Evolutionary conservation across 495 filamentous ascomycete species (phyloP).

Genomic region (Parachaetomium inaequale): DNA sequence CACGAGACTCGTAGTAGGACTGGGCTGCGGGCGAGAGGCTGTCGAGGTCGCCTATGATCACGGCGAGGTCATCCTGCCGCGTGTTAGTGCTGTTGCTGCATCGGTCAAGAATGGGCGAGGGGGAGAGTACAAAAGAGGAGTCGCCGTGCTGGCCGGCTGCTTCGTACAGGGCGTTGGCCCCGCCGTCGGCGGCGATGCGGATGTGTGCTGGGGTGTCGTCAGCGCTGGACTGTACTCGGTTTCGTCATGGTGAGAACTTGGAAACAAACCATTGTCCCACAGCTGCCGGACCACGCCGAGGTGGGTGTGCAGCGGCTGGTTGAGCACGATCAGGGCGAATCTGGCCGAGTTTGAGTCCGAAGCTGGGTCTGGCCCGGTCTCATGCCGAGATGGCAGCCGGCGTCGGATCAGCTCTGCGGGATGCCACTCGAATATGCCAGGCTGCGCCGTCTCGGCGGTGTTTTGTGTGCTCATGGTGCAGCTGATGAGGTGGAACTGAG

Average conservation of each 20-base stretch:
- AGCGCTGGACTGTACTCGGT: background rate
- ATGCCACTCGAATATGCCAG: background rate
- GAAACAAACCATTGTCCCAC: constrained; percentile 54
- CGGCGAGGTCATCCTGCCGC: constrained; percentile 57
- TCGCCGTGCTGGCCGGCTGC: constrained; percentile 31
- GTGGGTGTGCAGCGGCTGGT: constrained; percentile 66
- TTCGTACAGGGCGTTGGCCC: constrained; percentile 76
- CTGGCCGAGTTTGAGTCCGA: background rate
- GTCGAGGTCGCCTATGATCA: constrained; percentile 87
- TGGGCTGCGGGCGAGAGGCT: constrained; percentile 60
- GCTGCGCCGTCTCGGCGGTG: background rate
- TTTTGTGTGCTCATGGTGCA: background rate
- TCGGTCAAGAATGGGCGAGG: background rate
- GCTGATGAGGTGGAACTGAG: background rate
- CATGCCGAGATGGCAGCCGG: background rate
- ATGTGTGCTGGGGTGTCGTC: constrained; percentile 44
- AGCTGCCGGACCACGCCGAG: constrained; percentile 47
- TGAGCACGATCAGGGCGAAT: constrained; percentile 65
- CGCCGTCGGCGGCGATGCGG: constrained; percentile 82
- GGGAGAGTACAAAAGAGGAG: constrained; percentile 19
- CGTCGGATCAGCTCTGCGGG: background rate
- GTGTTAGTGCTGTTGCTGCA: no score
- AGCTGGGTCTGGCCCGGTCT: background rate
- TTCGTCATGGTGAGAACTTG: background rate
- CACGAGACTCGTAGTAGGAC: constrained; percentile 54